Evolutionary conservation across 2,329 filamentous ascomycete genomes (phyloP).

Genomic region (Fusarium nygamai): DNA sequence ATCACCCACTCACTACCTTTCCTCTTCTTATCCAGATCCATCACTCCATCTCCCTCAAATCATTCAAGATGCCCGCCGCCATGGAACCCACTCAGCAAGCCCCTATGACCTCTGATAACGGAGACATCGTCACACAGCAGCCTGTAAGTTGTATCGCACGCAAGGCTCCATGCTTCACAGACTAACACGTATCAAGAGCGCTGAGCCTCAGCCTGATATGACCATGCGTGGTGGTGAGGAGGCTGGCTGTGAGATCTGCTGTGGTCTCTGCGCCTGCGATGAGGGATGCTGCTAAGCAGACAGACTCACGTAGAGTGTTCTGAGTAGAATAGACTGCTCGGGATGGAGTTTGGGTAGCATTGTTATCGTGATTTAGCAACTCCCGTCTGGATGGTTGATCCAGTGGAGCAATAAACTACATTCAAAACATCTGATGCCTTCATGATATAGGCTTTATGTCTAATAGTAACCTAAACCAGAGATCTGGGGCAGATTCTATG

Average conservation of each 20-base stretch:
- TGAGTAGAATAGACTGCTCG: background rate
- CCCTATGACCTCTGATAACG: slow-evolving; percentile 53
- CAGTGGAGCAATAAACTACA: slow-evolving; percentile 6
- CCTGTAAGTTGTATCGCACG: slow-evolving; percentile 47
- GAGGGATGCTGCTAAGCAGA: slow-evolving; percentile 53
- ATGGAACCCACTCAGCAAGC: slow-evolving; percentile 56
- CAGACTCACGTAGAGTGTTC: background rate
- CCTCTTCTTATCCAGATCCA: background rate
- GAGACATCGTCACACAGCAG: slow-evolving; percentile 53
- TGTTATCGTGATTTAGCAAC: slow-evolving; percentile 17
- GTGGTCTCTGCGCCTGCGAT: slow-evolving; percentile 56
- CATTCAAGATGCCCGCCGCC: slow-evolving; percentile 52
- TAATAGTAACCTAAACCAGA: background rate
- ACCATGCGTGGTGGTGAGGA: slow-evolving; percentile 57
- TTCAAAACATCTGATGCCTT: background rate
- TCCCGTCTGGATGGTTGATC: background rate
- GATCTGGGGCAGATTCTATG: background rate
- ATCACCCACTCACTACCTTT: slow-evolving; percentile 1
- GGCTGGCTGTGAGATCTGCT: slow-evolving; percentile 58
- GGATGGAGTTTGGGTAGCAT: slow-evolving; percentile 27
- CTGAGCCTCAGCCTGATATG: slow-evolving; percentile 56
- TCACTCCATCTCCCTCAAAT: background rate
- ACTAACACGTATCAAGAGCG: slow-evolving; percentile 40
- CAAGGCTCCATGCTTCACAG: background rate
- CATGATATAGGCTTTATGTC: background rate